Conservation (phyloP, 441 rosid species). For the Adansonia grandidieri region DNA sequence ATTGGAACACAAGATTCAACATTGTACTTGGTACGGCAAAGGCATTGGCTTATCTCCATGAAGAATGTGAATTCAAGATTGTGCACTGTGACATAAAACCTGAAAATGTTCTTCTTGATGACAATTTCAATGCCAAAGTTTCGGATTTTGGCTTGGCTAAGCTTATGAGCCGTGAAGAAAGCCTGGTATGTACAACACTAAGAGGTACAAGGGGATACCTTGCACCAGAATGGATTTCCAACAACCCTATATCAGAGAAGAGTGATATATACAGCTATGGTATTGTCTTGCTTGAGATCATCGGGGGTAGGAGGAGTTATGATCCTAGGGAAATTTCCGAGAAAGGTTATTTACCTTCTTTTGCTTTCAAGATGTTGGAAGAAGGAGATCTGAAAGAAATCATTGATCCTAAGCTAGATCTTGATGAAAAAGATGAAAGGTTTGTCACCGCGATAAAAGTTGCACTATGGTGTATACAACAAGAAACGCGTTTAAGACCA, state of each 20-base stretch:
- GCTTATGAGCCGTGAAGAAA: slow-evolving; percentile 49
- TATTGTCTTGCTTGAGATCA: slow-evolving; percentile 46
- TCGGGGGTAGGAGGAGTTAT: slow-evolving; percentile 44
- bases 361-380: slow-evolving; percentile 46
- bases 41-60: slow-evolving; percentile 54
- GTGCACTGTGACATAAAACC: slow-evolving; percentile 52
- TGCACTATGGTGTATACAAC: slow-evolving; percentile 49
- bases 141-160: slow-evolving; percentile 55
- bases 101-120: slow-evolving; percentile 48
- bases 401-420: slow-evolving; percentile 36
- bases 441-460: slow-evolving; percentile 36
- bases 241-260: slow-evolving; percentile 46
- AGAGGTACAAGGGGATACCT: slow-evolving; percentile 54
- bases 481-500: slow-evolving; percentile 44
- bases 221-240: slow-evolving; percentile 54
- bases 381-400: slow-evolving; percentile 36
- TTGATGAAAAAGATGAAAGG: slow-evolving; percentile 32
- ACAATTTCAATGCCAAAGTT: slow-evolving; percentile 45
- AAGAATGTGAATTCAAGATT: slow-evolving; percentile 48
- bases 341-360: slow-evolving; percentile 37
- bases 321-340: slow-evolving; percentile 28
- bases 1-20: slow-evolving; percentile 43
- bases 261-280: slow-evolving; percentile 50
- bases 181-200: slow-evolving; percentile 45
- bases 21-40: slow-evolving; percentile 47